These are phyloP conservation scores for Neurospora intermedia DNA, from an alignment of 495 filamentous ascomycete species.

Conservation along the genomic window DNA sequence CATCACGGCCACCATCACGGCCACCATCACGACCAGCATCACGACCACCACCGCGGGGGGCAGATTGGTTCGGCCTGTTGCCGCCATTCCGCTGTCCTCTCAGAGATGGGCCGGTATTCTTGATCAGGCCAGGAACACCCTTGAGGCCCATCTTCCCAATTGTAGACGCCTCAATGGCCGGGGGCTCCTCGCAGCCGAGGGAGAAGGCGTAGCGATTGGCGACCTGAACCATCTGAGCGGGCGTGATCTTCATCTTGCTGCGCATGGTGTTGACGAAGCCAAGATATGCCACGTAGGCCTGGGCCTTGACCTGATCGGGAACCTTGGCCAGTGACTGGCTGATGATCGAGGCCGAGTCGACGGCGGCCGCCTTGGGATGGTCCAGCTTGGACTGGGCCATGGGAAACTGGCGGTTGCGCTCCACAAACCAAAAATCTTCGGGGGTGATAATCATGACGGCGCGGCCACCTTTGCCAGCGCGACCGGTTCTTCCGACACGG, in stretches of 20 bases:
- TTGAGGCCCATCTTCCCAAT: conserved; percentile 25
- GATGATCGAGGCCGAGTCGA: conserved; percentile 14
- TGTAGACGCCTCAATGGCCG: conserved; percentile 4
- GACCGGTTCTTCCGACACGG: conserved; percentile 81
- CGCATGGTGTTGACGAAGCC: conserved; percentile 18
- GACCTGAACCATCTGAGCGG: conserved; percentile 9
- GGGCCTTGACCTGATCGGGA: conserved; percentile 12
- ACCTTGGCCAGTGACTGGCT: conserved; percentile 15
- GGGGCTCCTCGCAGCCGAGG: conserved; percentile 14
- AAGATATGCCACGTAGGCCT: conserved; percentile 19
- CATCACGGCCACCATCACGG: not conserved
- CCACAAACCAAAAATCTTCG: conserved; percentile 61
- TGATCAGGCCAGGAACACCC: conserved; percentile 18
- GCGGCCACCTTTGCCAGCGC: conserved; percentile 66
- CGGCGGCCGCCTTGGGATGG: conserved; percentile 13
- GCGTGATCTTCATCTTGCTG: conserved; percentile 6
- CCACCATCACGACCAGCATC: not conserved
- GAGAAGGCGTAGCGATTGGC: conserved; percentile 16
- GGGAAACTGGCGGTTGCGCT: conserved; percentile 18
- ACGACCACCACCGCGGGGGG: not conserved
- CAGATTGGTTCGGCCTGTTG: not conserved
- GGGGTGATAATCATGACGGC: conserved; percentile 79
- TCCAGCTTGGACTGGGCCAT: conserved; percentile 12
- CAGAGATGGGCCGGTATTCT: conserved; percentile 1
- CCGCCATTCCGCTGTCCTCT: not conserved